Evolutionary conservation across 2,329 filamentous ascomycete genomes (phyloP).

Genomic region (Microascus cirrosus): DNA sequence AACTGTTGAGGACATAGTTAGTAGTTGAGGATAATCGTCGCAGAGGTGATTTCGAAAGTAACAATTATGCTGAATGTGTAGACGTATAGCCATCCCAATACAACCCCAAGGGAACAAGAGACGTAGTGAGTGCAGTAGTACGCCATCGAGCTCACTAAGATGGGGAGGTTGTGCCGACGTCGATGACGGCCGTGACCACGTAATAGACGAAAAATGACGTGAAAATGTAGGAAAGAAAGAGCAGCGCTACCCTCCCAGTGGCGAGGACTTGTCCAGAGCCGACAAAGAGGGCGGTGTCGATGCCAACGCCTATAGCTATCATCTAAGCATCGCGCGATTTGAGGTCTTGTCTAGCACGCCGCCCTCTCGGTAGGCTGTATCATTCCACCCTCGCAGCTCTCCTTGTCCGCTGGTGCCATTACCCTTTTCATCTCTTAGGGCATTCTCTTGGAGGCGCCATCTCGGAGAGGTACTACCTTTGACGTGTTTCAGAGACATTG

Average conservation of each 20-base stretch:
- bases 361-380: not conserved
- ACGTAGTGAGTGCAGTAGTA: constrained; percentile 10
- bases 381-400: not conserved
- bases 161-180: constrained; percentile 16
- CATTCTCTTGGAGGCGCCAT: not conserved
- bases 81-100: constrained; percentile 30
- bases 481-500: no score
- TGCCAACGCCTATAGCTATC: constrained; percentile 3
- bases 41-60: constrained; percentile 9
- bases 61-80: constrained; percentile 16
- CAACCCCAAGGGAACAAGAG: constrained; percentile 21
- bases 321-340: constrained; percentile 27
- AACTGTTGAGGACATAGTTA: constrained; percentile 8
- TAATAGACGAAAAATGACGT: constrained; percentile 43
- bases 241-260: constrained; percentile 21
- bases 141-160: constrained; percentile 9
- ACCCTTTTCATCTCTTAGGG: not conserved
- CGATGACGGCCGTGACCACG: constrained; percentile 32
- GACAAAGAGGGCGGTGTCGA: constrained; percentile 11
- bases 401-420: not conserved
- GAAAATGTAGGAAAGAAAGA: constrained; percentile 32
- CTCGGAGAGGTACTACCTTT: not conserved
- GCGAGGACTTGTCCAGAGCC: constrained; percentile 9
- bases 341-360: constrained; percentile 16
- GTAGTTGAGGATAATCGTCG: constrained; percentile 11